These are phyloP conservation scores for Coriolopsis trogii DNA, from an alignment of 1,284 basidiomycete species.

Conservation along the genomic window DNA sequence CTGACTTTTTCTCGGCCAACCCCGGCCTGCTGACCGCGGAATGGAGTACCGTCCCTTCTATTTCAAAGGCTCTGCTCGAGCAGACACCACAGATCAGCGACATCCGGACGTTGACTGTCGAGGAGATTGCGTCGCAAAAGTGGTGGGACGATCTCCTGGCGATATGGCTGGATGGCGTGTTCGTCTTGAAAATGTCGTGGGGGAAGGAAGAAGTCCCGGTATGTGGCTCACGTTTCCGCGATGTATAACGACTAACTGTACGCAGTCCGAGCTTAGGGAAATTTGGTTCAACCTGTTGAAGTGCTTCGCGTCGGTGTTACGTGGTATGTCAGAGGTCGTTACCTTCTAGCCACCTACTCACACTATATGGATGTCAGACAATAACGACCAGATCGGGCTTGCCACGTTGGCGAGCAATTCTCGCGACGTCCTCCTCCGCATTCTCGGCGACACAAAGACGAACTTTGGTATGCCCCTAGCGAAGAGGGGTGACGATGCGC, in stretches of 20 bases:
- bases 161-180: slow-evolving; percentile 57
- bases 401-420: slow-evolving; percentile 45
- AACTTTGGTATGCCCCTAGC: slow-evolving; percentile 46
- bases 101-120: slow-evolving; percentile 53
- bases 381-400: slow-evolving; percentile 35
- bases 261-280: slow-evolving; percentile 40
- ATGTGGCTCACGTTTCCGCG: slow-evolving; percentile 27
- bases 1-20: slow-evolving; percentile 55
- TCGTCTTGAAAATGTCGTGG: slow-evolving; percentile 44
- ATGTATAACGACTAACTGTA: slow-evolving; percentile 8
- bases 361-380: slow-evolving; percentile 29
- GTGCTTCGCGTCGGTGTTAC: slow-evolving; percentile 36
- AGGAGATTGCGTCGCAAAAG: slow-evolving; percentile 57
- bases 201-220: slow-evolving; percentile 43
- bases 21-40: slow-evolving; percentile 65
- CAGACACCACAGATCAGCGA: slow-evolving; percentile 54
- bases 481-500: slow-evolving; percentile 21
- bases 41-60: slow-evolving; percentile 47
- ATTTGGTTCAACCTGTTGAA: slow-evolving; percentile 47
- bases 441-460: slow-evolving; percentile 56
- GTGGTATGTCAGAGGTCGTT: not conserved
- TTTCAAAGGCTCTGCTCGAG: slow-evolving; percentile 53
- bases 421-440: slow-evolving; percentile 46
- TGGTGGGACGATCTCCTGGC: slow-evolving; percentile 55
- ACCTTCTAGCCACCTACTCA: slow-evolving; percentile 1